Base-by-base conservation (phyloP, 805 yeast species). In the Wickerhamiella occidentalis region DNA sequence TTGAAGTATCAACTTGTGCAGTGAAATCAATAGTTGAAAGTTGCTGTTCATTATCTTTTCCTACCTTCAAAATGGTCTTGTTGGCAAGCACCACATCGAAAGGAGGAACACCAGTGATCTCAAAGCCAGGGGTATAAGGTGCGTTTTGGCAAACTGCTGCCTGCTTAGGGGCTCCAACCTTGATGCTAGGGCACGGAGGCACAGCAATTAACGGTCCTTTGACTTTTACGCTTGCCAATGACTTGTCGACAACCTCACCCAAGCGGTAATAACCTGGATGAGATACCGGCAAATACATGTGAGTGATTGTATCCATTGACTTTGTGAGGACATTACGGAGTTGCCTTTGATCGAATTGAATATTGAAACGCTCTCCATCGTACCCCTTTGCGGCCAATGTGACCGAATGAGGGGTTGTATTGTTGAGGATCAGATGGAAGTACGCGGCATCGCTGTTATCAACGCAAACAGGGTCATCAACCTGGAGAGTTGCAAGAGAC, bases 251-350 rank as follows among this genome's bases (percentile, higher is more conserved):
- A 5, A 88, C 92, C 48, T 75, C 73, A 22, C 66, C 69, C 2
- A 92, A 72, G 51, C 75, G 77, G 64, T 92, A 92, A n/a, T 75
- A 69, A 1, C 98, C 99, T 0, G 92, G 82, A 15, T 73, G 67
- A 1, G 63, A 62, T 6, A 87, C 65, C 1, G 92, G 86, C 7
- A 88, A 56, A 56, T 77, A 81, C 37, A 85, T 18, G 35, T 44
- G 40, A 21, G 13, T 28, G 21, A 36, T 17, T 21, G 48, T 15
- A 53, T 58, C 53, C 52, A 12, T 49, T 38, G 12, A 35, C 28
- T 4, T 48, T 45, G 8, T 51, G 45, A 23, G 63, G 38, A 49
- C 41, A 17, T 67, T 71, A 25, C 68, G 67, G 52, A 90, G 66
- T 19, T 82, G 81, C 29, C 69, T 69, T 38, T 71, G 71, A 1